Evolutionary conservation across 2,329 filamentous ascomycete genomes (phyloP).

Genomic region (Diaporthe longicolla): DNA sequence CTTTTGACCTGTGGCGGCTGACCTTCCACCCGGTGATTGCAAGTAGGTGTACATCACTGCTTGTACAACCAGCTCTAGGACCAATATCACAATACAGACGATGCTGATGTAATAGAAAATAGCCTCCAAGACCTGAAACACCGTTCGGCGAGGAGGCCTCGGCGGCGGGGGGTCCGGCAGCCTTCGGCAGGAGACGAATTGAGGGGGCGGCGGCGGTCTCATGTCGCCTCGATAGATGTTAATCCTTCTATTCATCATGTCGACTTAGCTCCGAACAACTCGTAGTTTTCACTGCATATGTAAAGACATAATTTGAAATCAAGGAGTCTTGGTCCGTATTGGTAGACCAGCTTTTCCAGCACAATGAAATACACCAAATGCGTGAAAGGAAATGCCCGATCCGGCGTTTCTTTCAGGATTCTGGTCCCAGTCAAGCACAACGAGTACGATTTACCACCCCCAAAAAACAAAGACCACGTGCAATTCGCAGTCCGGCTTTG

Average conservation of each 20-base stretch:
- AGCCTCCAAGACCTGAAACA: not conserved
- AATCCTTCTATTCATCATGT: not conserved
- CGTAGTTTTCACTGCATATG: not conserved
- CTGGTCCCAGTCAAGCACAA: not conserved
- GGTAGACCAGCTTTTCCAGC: too few relatives aligned
- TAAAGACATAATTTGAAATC: not conserved
- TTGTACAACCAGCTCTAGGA: not conserved
- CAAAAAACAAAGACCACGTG: not conserved
- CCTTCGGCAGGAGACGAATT: not conserved
- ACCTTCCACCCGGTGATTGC: not conserved
- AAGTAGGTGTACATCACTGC: not conserved
- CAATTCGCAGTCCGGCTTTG: not conserved
- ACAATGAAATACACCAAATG: not conserved
- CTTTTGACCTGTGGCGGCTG: not conserved
- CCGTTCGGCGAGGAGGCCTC: not conserved
- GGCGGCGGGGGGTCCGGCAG: not conserved
- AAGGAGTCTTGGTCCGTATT: not conserved
- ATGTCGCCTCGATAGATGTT: not conserved
- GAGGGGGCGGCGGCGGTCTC: not conserved
- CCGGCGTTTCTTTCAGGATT: not conserved
- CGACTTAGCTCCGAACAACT: not conserved
- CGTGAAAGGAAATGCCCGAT: not conserved
- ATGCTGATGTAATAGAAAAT: too few relatives aligned
- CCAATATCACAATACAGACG: accelerated
- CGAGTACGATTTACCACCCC: not conserved